phyloP scores from a whole-genome alignment of 192 early-diverging fungal species.

The Coemansia sp. region DNA sequence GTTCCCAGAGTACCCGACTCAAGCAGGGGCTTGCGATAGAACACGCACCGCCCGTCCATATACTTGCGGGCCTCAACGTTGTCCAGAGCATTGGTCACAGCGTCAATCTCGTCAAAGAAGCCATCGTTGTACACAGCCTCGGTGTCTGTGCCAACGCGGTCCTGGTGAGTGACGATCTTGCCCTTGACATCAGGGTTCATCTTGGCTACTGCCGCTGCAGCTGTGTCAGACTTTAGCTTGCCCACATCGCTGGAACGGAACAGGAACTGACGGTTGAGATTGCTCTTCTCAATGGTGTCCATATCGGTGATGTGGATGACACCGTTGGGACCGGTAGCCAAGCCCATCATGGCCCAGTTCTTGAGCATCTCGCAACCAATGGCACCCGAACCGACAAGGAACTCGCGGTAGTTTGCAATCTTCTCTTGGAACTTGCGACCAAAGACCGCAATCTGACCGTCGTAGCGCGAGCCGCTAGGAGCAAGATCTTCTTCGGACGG shows the following conservation, averaged over 20 bases:
- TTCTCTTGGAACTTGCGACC: slow-evolving; percentile 87
- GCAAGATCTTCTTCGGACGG: slow-evolving; percentile 72
- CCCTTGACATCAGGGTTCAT: slow-evolving; percentile 88
- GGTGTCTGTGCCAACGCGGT: slow-evolving; percentile 93
- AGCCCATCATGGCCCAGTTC: slow-evolving; percentile 97
- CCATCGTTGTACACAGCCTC: slow-evolving; percentile 89
- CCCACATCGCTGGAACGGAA: slow-evolving; percentile 86
- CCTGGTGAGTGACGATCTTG: slow-evolving; percentile 77
- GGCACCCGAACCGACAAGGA: slow-evolving; percentile 97
- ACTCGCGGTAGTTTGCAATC: slow-evolving; percentile 83
- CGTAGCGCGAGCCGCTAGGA: slow-evolving; percentile 88
- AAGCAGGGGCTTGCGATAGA: slow-evolving; percentile 89
- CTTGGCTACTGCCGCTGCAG: slow-evolving; percentile 76
- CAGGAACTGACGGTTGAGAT: slow-evolving; percentile 98
- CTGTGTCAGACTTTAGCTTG: slow-evolving; percentile 92
- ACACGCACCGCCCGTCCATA: slow-evolving; percentile 96
- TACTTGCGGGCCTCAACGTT: slow-evolving; percentile 98
- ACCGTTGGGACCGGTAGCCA: slow-evolving; percentile 80
- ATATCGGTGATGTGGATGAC: slow-evolving; percentile 93
- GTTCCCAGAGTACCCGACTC: slow-evolving; percentile 99
- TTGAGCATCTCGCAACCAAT: slow-evolving; percentile 99
- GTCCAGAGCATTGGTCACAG: slow-evolving; percentile 97
- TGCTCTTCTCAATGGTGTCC: slow-evolving; percentile 99
- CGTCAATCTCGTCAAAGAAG: slow-evolving; percentile 86
- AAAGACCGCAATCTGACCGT: slow-evolving; percentile 95